These are phyloP conservation scores for Arctostaphylos glauca DNA, from an alignment of 148 eudicot genomes.

Conservation along the genomic window DNA sequence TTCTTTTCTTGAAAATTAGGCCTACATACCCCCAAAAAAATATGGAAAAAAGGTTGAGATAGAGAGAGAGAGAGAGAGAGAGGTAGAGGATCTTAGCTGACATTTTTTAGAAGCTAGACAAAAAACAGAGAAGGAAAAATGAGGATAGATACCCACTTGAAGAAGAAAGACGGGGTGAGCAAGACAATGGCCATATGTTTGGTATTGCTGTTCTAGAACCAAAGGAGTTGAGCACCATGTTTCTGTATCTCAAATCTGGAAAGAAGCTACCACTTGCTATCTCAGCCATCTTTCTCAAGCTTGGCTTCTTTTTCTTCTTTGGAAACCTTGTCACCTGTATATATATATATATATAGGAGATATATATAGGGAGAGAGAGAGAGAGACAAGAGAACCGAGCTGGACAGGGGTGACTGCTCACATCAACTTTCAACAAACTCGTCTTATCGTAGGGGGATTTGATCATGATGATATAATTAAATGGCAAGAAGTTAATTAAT, in stretches of 20 bases:
- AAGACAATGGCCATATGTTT: background rate
- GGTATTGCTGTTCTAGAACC: background rate
- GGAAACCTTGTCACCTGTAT: background rate
- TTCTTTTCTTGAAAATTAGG: background rate
- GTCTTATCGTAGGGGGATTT: no score
- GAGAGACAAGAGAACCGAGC: no score
- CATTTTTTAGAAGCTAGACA: background rate
- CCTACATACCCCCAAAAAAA: background rate
- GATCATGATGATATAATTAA: no score
- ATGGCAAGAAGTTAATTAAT: no score
- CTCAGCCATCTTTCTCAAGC: conserved; percentile 2
- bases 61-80: background rate
- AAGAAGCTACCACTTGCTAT: background rate
- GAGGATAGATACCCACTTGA: conserved; percentile 7
- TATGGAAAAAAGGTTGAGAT: no score
- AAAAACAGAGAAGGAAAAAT: background rate
- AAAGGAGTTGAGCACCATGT: background rate
- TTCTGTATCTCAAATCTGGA: background rate
- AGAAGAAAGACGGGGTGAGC: background rate
- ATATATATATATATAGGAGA: background rate
- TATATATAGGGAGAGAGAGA: background rate
- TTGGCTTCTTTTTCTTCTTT: background rate
- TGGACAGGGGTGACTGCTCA: no score
- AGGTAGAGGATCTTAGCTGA: background rate
- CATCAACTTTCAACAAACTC: no score